These are phyloP conservation scores for Metschnikowia vanudenii DNA, from an alignment of 805 yeast species.

Conservation along the genomic window DNA sequence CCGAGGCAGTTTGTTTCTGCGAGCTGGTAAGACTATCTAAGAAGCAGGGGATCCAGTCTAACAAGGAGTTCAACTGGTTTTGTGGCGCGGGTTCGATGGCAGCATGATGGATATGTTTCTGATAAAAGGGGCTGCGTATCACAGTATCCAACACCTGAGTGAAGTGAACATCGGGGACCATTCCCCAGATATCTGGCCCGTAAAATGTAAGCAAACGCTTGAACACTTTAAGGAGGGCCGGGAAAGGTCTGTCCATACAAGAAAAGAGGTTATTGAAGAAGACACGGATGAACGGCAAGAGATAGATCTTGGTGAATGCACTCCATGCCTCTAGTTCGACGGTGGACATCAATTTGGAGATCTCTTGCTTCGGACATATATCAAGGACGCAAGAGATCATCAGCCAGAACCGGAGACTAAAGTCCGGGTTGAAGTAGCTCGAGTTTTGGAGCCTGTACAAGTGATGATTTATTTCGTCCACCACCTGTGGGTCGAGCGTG, in stretches of 20 bases:
- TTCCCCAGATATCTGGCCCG: slow-evolving; percentile 42
- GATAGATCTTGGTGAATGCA: slow-evolving; percentile 29
- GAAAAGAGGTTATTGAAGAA: slow-evolving; percentile 55
- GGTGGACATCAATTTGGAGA: slow-evolving; percentile 26
- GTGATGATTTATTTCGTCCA: slow-evolving; percentile 57
- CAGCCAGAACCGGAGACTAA: slow-evolving; percentile 50
- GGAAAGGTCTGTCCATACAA: slow-evolving; percentile 47
- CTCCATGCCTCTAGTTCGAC: slow-evolving; percentile 35
- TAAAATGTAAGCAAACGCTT: slow-evolving; percentile 41
- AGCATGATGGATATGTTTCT: slow-evolving; percentile 29
- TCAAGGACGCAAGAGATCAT: slow-evolving; percentile 36
- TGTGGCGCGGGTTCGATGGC: slow-evolving; percentile 9
- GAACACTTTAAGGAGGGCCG: slow-evolving; percentile 54
- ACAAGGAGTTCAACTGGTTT: slow-evolving; percentile 37
- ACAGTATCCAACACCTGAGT: slow-evolving; percentile 59
- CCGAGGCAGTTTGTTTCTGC: slow-evolving; percentile 52
- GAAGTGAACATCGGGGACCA: slow-evolving; percentile 52
- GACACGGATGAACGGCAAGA: slow-evolving; percentile 37
- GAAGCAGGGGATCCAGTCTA: slow-evolving; percentile 56
- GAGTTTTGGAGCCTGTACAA: slow-evolving; percentile 55
- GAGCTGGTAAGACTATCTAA: slow-evolving; percentile 44
- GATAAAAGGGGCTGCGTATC: slow-evolving; percentile 52
- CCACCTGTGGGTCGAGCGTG: slow-evolving; percentile 21
- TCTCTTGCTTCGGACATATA: slow-evolving; percentile 13
- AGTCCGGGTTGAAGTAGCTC: slow-evolving; percentile 40